A percentile compares a stretch with the other conserved stretches of the same genome.
phyloP scores from a whole-genome alignment of 163 green algal species.

The Chlamydomonas reinhardtii region DNA sequence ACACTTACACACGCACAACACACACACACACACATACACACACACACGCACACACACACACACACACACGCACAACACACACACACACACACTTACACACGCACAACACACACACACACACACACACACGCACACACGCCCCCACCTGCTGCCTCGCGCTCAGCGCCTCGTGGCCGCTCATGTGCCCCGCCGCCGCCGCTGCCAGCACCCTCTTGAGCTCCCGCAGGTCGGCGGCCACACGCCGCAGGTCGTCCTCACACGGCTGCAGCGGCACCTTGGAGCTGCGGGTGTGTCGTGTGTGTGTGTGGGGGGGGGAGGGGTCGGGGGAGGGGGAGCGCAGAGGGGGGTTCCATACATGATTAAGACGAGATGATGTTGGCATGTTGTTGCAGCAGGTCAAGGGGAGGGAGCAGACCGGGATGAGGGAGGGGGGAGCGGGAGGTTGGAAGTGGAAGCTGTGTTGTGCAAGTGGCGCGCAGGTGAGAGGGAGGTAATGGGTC shows the following conservation, averaged over 20 bases:
- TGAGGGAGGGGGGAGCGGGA: no score
- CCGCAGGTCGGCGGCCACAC: neutral
- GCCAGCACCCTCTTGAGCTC: neutral
- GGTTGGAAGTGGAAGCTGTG: no score
- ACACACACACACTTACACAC: neutral
- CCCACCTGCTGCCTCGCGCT: neutral
- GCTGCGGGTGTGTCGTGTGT: neutral
- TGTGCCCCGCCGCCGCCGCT: neutral
- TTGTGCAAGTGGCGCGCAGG: no score
- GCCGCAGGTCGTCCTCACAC: neutral
- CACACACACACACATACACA: neutral
- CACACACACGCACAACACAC: no score
- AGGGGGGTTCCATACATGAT: no score
- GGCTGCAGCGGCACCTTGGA: constrained; percentile 24
- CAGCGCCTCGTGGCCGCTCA: neutral
- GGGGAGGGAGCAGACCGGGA: no score
- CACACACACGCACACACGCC: no score
- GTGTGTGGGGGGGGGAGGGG: neutral
- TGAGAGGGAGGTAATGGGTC: no score
- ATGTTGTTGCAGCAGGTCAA: no score
- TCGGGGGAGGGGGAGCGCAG: no score
- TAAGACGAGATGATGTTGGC: no score
- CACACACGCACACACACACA: no score
- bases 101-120: neutral
- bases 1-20: neutral